These are phyloP conservation scores for Filobasidium wieringae DNA, from an alignment of 768 basidiomycete species.

Conservation along the genomic window DNA sequence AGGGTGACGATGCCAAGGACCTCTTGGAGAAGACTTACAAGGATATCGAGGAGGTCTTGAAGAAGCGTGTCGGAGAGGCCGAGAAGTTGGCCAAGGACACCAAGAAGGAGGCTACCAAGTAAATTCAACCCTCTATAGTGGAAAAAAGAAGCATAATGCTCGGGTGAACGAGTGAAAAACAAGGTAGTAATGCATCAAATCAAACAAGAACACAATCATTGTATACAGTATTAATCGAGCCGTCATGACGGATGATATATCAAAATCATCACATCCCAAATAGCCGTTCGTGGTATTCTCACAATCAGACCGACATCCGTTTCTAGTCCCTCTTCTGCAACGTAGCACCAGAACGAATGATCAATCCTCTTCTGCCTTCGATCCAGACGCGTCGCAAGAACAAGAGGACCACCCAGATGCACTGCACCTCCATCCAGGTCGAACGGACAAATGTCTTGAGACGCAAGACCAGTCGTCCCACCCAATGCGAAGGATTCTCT, in stretches of 20 bases:
- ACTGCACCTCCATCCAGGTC: neutral
- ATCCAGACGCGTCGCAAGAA: neutral
- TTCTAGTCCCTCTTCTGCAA: no score
- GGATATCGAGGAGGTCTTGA: conserved; percentile 11
- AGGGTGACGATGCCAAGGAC: conserved; percentile 13
- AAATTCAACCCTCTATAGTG: neutral
- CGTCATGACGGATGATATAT: no score
- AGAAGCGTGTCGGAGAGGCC: conserved; percentile 11
- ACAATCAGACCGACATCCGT: no score
- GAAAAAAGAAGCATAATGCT: no score
- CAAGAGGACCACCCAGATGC: neutral
- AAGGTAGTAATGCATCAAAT: no score
- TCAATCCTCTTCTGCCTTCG: neutral
- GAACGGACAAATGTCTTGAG: neutral
- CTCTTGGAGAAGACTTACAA: conserved; percentile 10
- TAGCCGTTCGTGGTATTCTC: no score
- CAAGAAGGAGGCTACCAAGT: conserved; percentile 8
- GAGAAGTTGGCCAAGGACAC: conserved; percentile 9
- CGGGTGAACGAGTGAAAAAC: no score
- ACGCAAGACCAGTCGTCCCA: neutral
- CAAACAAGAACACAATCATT: no score
- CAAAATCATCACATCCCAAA: no score
- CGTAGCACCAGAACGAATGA: neutral
- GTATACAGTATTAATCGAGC: no score
- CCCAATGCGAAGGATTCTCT: no score